Evolutionary conservation across 129 eudicot genomes (phyloP), one percentile per base, ranked within the genome.

Genomic region (Pseudognaphalium luteoalbum): DNA sequence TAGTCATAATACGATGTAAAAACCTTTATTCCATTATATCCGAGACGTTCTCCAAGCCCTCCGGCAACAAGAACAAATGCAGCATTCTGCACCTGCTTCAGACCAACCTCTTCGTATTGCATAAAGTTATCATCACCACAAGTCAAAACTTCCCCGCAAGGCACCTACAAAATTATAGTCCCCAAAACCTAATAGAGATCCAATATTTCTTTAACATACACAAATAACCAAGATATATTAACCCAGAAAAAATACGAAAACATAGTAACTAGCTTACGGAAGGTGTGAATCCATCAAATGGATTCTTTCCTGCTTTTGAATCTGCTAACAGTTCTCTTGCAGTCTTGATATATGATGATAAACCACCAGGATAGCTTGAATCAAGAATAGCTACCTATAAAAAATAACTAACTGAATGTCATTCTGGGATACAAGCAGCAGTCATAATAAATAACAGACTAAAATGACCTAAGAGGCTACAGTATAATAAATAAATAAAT

Each of bases 1-100:
- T 22, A 37, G 15, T 5, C 14, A 41, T 33, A 29, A 44, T 17
- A 63, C 30, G 41, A 22, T 6, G 71, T 66, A 20, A 16, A 12
- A 78, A 91, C 98, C 96, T 93, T 93, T 58, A 93, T 91, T 57
- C 97, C 98, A 72, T 89, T 91, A 84, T 93, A 93, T 66, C 98
- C 98, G 66, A 93, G 98, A 80, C 97, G 97, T 77, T 93, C 98
- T 33, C 98, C 98, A 73, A 93, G 98, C 78, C 97, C 97, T 61
- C 98, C 98, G 10, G 98, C 98, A 78, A 93, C 98, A 79, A 93
- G 97, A 74, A 93, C 98, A 87, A 93, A 93, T 66, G 97, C 98
- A 82, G 96, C 96, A 68, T 87, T 88, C 70, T 79, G 81, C 68
- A 91, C 91, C 84, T 93, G 87, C 76, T 77, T 88, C 65, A 93